phyloP scores from a whole-genome alignment of 192 early-diverging fungal genomes.

The Funneliformis mosseae region DNA sequence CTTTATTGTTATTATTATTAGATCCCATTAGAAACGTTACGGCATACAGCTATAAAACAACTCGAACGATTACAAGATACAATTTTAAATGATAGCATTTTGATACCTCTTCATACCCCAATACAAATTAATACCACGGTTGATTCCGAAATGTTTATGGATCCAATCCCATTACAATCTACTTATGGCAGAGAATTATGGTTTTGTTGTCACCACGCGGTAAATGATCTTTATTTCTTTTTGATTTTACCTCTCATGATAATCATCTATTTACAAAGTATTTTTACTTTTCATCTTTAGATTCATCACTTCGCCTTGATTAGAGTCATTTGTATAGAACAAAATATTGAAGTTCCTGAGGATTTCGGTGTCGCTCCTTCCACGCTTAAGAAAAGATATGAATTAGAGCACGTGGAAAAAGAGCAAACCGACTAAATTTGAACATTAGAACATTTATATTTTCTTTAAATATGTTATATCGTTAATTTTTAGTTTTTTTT shows the following conservation, averaged over 20 bases:
- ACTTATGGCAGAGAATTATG: conserved; percentile 60
- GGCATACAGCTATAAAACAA: conserved; percentile 5
- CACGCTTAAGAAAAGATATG: conserved; percentile 37
- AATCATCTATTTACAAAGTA: background rate
- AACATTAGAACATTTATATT: too few species aligned
- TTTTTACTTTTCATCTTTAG: conserved; percentile 35
- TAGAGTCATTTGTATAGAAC: conserved; percentile 59
- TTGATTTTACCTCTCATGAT: background rate
- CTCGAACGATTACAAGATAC: conserved; percentile 15
- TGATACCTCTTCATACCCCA: background rate
- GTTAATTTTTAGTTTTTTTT: too few species aligned
- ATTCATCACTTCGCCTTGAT: conserved; percentile 63
- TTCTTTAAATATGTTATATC: too few species aligned
- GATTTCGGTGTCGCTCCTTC: conserved; percentile 60
- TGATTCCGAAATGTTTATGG: conserved; percentile 36
- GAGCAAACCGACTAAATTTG: background rate
- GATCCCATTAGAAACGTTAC: conserved; percentile 7
- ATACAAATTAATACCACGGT: conserved; percentile 44
- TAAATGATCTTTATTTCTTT: conserved; percentile 34
- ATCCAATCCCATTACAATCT: conserved; percentile 38
- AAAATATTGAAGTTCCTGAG: conserved; percentile 40
- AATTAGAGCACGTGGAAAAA: background rate
- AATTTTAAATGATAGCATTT: background rate
- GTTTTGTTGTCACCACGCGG: conserved; percentile 62
- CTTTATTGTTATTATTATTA: background rate